These are phyloP conservation scores for Hylodesmum podocarpum DNA, from an alignment of 306 rosid species.

Conservation along the genomic window DNA sequence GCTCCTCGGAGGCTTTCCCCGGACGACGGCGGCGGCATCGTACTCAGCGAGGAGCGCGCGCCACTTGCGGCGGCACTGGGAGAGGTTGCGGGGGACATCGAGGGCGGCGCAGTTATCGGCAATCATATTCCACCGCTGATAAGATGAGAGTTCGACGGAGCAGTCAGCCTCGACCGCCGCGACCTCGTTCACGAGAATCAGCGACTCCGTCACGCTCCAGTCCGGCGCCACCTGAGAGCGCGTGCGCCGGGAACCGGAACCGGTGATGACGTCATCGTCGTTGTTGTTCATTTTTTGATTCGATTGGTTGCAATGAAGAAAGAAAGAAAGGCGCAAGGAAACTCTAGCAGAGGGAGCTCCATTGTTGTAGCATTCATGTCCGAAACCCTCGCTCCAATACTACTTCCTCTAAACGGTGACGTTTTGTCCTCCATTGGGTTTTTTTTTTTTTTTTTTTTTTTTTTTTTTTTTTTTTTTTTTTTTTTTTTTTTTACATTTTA, in stretches of 20 bases:
- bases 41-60: constrained; percentile 40
- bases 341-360: background rate
- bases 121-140: constrained; percentile 43
- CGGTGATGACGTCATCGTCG: background rate
- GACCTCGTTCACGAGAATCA: constrained; percentile 68
- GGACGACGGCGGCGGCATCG: background rate
- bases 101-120: constrained; percentile 50
- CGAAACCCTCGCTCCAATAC: background rate
- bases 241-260: constrained; percentile 38
- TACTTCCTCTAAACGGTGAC: background rate
- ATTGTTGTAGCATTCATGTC: background rate
- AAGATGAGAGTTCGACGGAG: constrained; percentile 32
- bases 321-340: background rate
- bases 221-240: constrained; percentile 72
- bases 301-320: background rate
- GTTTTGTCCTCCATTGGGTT: background rate
- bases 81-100: constrained; percentile 50
- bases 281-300: constrained; percentile 7
- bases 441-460: too few relatives aligned
- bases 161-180: constrained; percentile 85
- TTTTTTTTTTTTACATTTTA: too few relatives aligned
- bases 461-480: too few relatives aligned
- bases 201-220: constrained; percentile 55
- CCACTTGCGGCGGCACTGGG: constrained; percentile 80
- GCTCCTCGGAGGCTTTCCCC: constrained; percentile 3